Evolutionary conservation across 495 filamentous ascomycete species (phyloP), one percentile per base, ranked within the genome.

Genomic region (Daldinia decipiens): DNA sequence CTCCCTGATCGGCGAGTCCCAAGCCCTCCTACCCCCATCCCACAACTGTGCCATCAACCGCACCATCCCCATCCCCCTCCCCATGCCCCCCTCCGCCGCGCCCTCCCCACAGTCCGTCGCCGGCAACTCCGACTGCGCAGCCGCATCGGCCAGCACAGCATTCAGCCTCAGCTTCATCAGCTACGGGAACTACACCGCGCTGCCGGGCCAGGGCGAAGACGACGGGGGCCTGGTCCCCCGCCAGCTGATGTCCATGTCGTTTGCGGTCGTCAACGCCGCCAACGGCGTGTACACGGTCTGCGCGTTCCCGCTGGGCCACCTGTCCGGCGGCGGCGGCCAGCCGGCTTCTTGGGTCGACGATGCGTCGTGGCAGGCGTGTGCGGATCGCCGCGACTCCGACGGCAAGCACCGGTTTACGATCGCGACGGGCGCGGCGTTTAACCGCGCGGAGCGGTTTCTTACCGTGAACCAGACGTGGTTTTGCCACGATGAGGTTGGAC

Each of bases 401-500:
- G 73, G 73, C 39, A 75, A 63, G 62, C 73, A 75, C 29, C 38
- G 61, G 27, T 72, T 69, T 19, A 70, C 65, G 9, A 67, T 72
- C 21, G 65, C 69, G 21, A 75, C 73, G 52, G 62, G 68, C 15
- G 73, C 73, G 12, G 58, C 52, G 58, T 75, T 75, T 29, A 52
- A n/a, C 19, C 51, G 56, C 0, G 7, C 29, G 29, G 53, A 38
- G n/a, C 9, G 68, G 9, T 39, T 39, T 12, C 13, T 74, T 21
- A 17, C 50, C 0, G 58, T 75, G 2, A 72, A 72, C n/a, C 69
- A 75, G 59, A 75, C 72, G 19, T 75, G 73, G 65, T 75, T 75
- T 21, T 75, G 73, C 17, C 69, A 72, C 34, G 73, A 75, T 29
- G 65, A 75, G 0, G 65, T 1, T 1, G 68, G 68, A 15, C 62